These are phyloP conservation scores for Talaromyces thailandensis DNA, from an alignment of 495 filamentous ascomycete species.

Conservation along the genomic window DNA sequence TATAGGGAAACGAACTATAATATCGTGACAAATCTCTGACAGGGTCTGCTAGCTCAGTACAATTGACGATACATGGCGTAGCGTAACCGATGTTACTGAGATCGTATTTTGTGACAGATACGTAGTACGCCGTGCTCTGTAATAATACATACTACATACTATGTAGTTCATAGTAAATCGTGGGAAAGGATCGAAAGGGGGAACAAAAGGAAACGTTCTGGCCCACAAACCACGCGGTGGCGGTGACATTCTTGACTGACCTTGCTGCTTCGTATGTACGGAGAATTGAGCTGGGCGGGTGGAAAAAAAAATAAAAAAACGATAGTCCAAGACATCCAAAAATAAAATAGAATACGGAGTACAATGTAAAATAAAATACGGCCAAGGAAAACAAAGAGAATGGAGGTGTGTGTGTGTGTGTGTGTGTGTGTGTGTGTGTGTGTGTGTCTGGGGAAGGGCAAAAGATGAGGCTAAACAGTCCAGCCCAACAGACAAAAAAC, in stretches of 20 bases:
- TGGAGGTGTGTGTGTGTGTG: neutral
- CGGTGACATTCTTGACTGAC: neutral
- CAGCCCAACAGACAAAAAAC: too few species aligned
- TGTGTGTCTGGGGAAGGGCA: neutral
- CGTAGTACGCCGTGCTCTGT: too few species aligned
- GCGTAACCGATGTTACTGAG: neutral
- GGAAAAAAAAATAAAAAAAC: too few species aligned
- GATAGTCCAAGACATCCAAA: neutral
- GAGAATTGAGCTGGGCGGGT: neutral
- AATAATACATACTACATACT: too few species aligned
- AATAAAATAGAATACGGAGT: neutral
- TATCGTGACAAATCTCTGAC: neutral
- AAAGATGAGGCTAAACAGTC: neutral
- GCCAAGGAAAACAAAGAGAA: neutral
- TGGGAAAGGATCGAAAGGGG: too few species aligned
- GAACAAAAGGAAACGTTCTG: neutral
- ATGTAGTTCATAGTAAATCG: too few species aligned
- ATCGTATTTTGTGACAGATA: neutral
- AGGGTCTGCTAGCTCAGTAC: neutral
- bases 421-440: neutral
- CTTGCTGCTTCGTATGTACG: neutral
- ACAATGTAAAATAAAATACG: neutral
- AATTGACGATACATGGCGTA: neutral
- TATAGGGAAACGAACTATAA: neutral
- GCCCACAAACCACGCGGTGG: neutral